Base-by-base conservation (phyloP, 306 rosid genomes). In the Cotoneaster glaucophyllus region DNA sequence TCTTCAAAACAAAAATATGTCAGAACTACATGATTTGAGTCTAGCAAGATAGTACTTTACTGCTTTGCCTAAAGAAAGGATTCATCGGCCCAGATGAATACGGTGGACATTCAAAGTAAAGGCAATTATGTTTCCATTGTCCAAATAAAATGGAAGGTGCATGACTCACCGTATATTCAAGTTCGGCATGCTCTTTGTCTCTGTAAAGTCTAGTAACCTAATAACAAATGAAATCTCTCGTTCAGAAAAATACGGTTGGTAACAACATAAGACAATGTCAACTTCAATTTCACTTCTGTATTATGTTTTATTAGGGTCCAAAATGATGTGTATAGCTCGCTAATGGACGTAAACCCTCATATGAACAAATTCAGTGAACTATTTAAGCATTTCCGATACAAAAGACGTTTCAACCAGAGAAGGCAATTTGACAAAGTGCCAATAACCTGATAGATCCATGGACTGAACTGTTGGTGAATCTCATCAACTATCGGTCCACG, bases 391-490 rank as follows among this genome's bases (percentile, higher is more conserved):
- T n/a, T 10, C 50, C 54, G 29, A 32, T 3, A 71, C 15, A 56
- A 37, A 71, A 22, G 21, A 17, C 29, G 62, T 70, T 28, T 26
- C 43, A 31, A 66, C 8, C 64, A 17, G 13, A n/a, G 31, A 54
- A 34, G 37, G 52, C 26, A 32, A 37, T 14, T 34, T 72, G 79
- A 73, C 64, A 24, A 58, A 45, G 48, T 70, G 75, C 68, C 76
- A 69, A 76, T 77, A 14, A 91, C 98, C 93, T 94, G 98, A 75
- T 87, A 81, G 70, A 94, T 90, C 98, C 98, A 94, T 15, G 96
- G 76, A 85, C 34, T 84, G 71, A 91, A 94, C 62, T 80, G 83
- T 61, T 90, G 98, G 79, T 80, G 91, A 83, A 91, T 77, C 75
- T 94, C 98, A 54, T 94, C 86, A 69, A 91, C 87, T 65, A 94